These are phyloP conservation scores for Trypanosoma brucei DNA, from an alignment of 208 protist genomes.

Conservation along the genomic window DNA sequence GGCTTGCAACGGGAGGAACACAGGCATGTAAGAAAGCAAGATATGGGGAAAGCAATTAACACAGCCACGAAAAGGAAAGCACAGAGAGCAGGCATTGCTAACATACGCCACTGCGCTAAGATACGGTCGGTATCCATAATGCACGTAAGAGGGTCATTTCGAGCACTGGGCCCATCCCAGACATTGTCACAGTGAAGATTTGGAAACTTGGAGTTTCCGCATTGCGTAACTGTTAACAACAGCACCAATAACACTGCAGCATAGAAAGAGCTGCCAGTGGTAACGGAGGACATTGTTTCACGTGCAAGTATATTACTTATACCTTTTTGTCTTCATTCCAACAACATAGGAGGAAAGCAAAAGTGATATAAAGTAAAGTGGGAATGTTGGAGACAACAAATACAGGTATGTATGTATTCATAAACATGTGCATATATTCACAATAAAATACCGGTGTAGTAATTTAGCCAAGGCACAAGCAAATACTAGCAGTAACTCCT, in stretches of 20 bases:
- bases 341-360: too few species aligned
- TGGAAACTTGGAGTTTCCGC: background rate
- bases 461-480: too few species aligned
- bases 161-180: slow-evolving; percentile 44
- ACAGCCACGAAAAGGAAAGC: slow-evolving; percentile 52
- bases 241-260: slow-evolving; percentile 20
- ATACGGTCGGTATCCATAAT: slow-evolving; percentile 44
- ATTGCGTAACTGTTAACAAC: slow-evolving; percentile 19
- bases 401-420: too few species aligned
- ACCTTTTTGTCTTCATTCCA: too few species aligned
- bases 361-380: too few species aligned
- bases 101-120: slow-evolving; percentile 45
- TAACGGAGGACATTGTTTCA: too few species aligned
- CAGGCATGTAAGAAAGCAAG: slow-evolving; percentile 19
- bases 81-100: slow-evolving; percentile 46
- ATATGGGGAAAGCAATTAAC: slow-evolving; percentile 48
- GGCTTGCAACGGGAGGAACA: slow-evolving; percentile 42
- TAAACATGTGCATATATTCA: too few species aligned
- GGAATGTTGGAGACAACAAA: too few species aligned
- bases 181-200: slow-evolving; percentile 62
- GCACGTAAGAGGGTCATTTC: slow-evolving; percentile 59
- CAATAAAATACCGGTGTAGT: too few species aligned
- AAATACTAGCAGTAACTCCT: too few species aligned
- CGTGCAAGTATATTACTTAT: too few species aligned
- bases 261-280: background rate